Base-by-base conservation (phyloP, 148 eudicot species). In the Rhododendron simsii region DNA sequence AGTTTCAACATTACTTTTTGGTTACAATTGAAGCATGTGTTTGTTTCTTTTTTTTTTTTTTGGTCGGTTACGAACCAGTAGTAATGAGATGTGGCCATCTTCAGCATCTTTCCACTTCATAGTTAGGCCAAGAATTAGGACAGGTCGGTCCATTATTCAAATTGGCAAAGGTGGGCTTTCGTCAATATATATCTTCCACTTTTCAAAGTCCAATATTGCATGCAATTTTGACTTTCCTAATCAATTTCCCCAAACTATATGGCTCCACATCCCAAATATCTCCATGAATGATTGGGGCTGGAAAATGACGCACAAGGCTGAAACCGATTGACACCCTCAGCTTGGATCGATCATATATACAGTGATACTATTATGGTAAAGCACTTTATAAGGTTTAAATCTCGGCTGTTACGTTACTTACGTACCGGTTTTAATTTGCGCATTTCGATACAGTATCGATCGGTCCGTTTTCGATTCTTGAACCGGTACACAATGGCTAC, bases 41-140 rank as follows among this genome's bases (percentile, higher is more conserved):
- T 30, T 30, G 0, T 33, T 13, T 37, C 74, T 0, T 2, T 26
- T 28, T 71, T 37, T 21, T 39, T 76, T 71, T 18, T 21, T 39
- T 76, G 80, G 80, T 76, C 80, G 80, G 80, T 21, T 44, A 21
- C 3, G 2, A 71, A 15, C 16, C 47, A 39, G 47, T 45, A 81
- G 55, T 81, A 37, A 79, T 15, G 35, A 33, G 47, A 78, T 33
- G 73, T 61, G 48, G 75, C 48, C 76, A 83, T 63, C 50, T 82
- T 30, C 15, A 15, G 63, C 41, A 45, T 10, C 47, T 48, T 81
- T 59, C 47, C 16, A 11, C 3, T 14, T 81, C 65, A 9, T 21
- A 84, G 85, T 84, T 84, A 84, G 85, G 85, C 85, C 39, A 20
- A 78, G 35, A 41, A 39, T 16, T 83, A 55, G 45, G 85, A 83